phyloP scores from a whole-genome alignment of 345 rosid species.

The Eucalyptus pauciflora region DNA sequence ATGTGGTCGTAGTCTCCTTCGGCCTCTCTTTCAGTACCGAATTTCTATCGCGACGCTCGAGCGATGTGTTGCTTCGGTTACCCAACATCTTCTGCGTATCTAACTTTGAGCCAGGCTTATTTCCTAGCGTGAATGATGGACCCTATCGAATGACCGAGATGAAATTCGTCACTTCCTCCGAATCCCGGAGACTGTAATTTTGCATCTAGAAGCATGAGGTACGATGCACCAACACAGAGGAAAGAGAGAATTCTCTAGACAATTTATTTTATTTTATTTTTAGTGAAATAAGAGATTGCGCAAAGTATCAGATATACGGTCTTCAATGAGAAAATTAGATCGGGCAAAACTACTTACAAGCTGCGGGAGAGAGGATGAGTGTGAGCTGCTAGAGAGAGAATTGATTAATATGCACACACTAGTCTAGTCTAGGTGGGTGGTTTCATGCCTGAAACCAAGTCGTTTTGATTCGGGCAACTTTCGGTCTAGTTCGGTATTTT shows the following conservation, averaged over 20 bases:
- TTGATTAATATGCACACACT: too few relatives aligned
- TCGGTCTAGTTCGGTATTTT: rapidly evolving
- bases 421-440: too few relatives aligned
- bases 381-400: too few relatives aligned
- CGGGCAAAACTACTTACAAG: too few relatives aligned
- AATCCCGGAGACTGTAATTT: background rate
- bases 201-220: background rate
- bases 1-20: background rate
- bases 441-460: too few relatives aligned
- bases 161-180: background rate
- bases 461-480: rapidly evolving
- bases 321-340: too few relatives aligned
- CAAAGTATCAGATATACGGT: background rate
- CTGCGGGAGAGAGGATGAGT: too few relatives aligned
- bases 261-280: background rate
- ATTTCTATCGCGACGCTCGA: background rate
- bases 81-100: background rate
- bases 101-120: background rate
- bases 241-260: background rate
- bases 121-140: background rate
- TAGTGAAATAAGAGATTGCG: background rate
- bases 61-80: background rate
- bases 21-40: background rate
- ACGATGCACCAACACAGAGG: background rate
- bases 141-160: background rate